Conservation (phyloP, 768 basidiomycete species). For the Rhodotorula taiwanensis region DNA sequence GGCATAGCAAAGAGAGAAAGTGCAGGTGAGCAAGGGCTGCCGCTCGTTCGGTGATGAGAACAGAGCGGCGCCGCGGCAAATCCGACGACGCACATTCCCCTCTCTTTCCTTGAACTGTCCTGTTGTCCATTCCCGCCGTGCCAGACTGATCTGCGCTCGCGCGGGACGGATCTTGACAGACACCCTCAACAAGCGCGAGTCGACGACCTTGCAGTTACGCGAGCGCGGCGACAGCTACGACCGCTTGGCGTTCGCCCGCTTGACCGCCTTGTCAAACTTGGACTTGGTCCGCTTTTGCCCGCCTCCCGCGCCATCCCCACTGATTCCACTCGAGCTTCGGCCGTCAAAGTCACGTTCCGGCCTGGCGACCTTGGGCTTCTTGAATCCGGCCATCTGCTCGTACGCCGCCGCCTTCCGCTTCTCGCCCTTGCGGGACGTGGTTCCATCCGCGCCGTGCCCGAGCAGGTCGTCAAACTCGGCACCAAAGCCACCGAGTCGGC, state of each 20-base stretch:
- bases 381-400: slow-evolving; percentile 62
- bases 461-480: slow-evolving; percentile 81
- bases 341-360: slow-evolving; percentile 22
- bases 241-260: slow-evolving; percentile 14
- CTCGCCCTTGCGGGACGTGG: slow-evolving; percentile 38
- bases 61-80: too few relatives aligned
- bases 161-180: too few relatives aligned
- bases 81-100: too few relatives aligned
- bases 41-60: too few relatives aligned
- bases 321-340: slow-evolving; percentile 24
- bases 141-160: too few relatives aligned
- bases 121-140: too few relatives aligned
- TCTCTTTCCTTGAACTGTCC: too few relatives aligned
- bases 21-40: too few relatives aligned
- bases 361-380: slow-evolving; percentile 15
- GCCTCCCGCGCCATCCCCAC: slow-evolving; percentile 14
- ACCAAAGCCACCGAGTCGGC: slow-evolving; percentile 55
- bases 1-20: too few relatives aligned
- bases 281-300: slow-evolving; percentile 33
- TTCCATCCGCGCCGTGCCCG: not conserved
- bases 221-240: too few relatives aligned
- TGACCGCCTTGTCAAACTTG: slow-evolving; percentile 41
- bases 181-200: too few relatives aligned
- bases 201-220: too few relatives aligned
- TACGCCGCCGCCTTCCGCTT: slow-evolving; percentile 63